Base-by-base conservation (phyloP, 192 early-diverging fungal genomes). In the Gryganskiella cystojenkinii region DNA sequence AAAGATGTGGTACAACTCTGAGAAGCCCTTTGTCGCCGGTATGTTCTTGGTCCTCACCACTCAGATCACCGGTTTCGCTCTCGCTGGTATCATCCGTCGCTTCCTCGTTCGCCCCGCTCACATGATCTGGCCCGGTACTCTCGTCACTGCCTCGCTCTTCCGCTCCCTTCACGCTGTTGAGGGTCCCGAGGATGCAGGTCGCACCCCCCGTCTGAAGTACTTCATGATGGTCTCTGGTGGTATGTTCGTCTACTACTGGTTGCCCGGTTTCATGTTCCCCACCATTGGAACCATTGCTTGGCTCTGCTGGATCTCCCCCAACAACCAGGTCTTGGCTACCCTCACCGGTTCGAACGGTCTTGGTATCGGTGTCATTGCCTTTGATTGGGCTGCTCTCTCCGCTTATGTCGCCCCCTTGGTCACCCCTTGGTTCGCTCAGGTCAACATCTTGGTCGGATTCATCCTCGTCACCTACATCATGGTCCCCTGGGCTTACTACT, bases 371-470 rank as follows among this genome's bases (percentile, higher is more conserved):
- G 61, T 81, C 22, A 24, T 91, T 20, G 71, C 85, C 7, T 79
- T 91, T 42, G 89, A 90, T 62, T 91, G 88, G 89, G 37, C 67
- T 19, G 72, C 72, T 31, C 45, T 57, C 22, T 62, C 71, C 47
- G 80, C 46, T 54, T 60, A 78, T 24, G n/a, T 19, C 3, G 58
- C 64, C 34, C 73, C 76, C 49, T 49, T 79, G 40, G 35, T 74
- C 40, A 56, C 68, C 31, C 58, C 57, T 27, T 76, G 51, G 35
- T 79, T 28, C 67, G 83, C 71, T 57, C 70, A 65, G 52, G 67
- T 56, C 34, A 85, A 85, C 54, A 71, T 85, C 46, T 24, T 70
- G 8, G 70, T 70, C 50, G 80, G 83, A 35, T 85, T 84, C 49
- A 47, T 84, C 15, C 44, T 82, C 15, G 72, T 83, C 54, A 72